A percentile compares a stretch with the other conserved stretches of the same genome.
phyloP scores from a whole-genome alignment of 2,329 filamentous ascomycete species.

The Apiospora rasikravindrae region DNA sequence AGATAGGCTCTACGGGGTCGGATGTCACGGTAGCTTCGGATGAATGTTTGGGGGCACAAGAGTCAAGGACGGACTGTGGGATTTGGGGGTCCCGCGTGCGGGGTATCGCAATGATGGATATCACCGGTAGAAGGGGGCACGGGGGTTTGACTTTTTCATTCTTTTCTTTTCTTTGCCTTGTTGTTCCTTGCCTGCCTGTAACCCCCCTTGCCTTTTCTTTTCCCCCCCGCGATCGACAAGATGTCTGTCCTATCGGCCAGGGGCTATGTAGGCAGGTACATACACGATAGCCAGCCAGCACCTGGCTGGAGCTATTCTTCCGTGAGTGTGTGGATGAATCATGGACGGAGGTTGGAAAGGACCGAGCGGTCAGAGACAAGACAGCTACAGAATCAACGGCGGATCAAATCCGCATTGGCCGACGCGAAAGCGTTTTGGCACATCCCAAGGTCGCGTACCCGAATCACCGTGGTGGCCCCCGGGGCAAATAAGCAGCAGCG shows the following conservation, averaged over 20 bases:
- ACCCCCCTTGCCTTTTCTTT: not conserved
- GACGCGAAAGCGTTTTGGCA: not conserved
- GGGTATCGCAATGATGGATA: not conserved
- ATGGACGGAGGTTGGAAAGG: not conserved
- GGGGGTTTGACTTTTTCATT: not conserved
- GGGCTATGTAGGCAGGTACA: not conserved
- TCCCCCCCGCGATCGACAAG: constrained; percentile 1
- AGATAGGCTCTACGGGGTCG: not conserved
- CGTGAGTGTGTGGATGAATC: not conserved
- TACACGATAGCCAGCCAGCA: not conserved
- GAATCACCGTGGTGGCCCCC: not conserved
- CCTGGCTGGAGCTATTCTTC: constrained; percentile 12
- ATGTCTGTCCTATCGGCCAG: not conserved
- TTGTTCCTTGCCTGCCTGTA: not conserved
- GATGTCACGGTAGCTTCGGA: constrained; percentile 15
- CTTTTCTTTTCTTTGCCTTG: not conserved
- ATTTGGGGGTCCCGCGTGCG: constrained; percentile 9
- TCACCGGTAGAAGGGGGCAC: not conserved
- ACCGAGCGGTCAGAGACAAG: constrained; percentile 12
- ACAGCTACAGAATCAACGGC: not conserved
- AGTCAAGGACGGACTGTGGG: not conserved
- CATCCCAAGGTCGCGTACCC: not conserved
- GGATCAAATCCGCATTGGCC: not conserved
- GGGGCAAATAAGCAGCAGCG: not conserved
- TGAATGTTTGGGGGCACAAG: not conserved